Conservation (phyloP, 129 eudicot genomes). For the Erigeron canadensis region DNA sequence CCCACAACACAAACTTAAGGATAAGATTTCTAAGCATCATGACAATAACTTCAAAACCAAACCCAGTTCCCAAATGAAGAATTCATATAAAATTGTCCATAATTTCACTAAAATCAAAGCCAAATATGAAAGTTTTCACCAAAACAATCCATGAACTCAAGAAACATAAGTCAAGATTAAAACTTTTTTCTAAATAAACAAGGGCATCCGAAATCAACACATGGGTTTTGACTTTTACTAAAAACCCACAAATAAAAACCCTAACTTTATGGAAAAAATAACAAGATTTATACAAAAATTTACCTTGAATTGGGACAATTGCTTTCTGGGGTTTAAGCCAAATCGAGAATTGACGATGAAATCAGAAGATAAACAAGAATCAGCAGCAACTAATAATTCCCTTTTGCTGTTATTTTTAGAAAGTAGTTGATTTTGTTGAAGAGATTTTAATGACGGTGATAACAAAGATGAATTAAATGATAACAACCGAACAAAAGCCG, state of each 20-base stretch:
- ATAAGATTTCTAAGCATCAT: neutral
- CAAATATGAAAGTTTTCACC: too few relatives aligned
- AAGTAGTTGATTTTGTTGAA: constrained; percentile 36
- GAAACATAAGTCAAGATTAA: neutral
- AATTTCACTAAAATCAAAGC: too few relatives aligned
- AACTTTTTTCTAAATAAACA: neutral
- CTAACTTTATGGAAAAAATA: neutral
- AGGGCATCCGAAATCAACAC: neutral
- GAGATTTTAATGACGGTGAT: constrained; percentile 55
- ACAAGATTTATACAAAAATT: neutral
- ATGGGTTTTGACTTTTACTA: neutral
- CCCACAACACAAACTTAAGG: neutral
- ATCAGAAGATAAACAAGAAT: constrained; percentile 34
- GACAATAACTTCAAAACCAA: constrained; percentile 10
- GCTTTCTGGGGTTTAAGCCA: constrained; percentile 40
- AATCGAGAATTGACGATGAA: constrained; percentile 37
- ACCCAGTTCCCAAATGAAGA: neutral
- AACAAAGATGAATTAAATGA: constrained; percentile 56
- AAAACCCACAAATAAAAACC: constrained; percentile 3
- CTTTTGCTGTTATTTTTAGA: constrained; percentile 27
- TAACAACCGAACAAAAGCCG: constrained; percentile 53
- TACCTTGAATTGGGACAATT: constrained; percentile 61
- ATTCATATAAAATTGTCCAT: neutral
- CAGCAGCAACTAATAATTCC: constrained; percentile 35
- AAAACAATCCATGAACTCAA: neutral